Evolutionary conservation across 495 filamentous ascomycete genomes (phyloP), one percentile per base, ranked within the genome.

Genomic region (Penicillium cinerascens): DNA sequence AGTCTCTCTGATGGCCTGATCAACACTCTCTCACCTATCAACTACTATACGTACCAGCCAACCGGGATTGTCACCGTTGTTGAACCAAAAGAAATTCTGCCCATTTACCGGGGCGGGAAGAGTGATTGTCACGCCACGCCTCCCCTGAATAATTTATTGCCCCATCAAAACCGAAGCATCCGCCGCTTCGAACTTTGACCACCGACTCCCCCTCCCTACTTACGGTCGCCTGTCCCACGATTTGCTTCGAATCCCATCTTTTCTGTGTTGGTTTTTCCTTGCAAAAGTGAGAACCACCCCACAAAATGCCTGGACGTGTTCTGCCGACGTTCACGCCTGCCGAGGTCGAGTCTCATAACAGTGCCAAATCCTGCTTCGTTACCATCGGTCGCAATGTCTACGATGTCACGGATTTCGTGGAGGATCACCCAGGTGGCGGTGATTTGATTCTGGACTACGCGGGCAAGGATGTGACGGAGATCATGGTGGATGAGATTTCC

Each of bases 401-500:
- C 81, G 91, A 99, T 78, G 81, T 99, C 52, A 96, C 95, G 21
- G 77, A 83, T 22, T 99, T 99, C 62, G 65, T 97, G 47, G 78
- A 86, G 42, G 83, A 87, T 52, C 95, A 99, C 67, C 95, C 95
- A 29, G 95, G 92, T 54, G 95, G 95, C 49, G 82, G 81, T 59
- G 89, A 97, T 51, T 68, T 97, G 51, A 84, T 99, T 49, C 77
- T 97, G 42, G 87, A 95, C 46, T 91, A 93, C 72, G 93, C 80
- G 27, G 93, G 92, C 42, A 89, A 90, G 70, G 95, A 99, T 69
- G 78, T 96, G 44, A 75, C 74, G 27, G 79, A 85, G 8, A 93
- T 97, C 52, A 79, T 99, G 74, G 82, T 85, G 56, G 91, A 99
- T 64, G 82, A 85, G 46, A 69, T 81, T 25, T 96, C 91, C 48